Evolutionary conservation across 495 filamentous ascomycete species (phyloP).

Genomic region (Penicillium verhagenii): DNA sequence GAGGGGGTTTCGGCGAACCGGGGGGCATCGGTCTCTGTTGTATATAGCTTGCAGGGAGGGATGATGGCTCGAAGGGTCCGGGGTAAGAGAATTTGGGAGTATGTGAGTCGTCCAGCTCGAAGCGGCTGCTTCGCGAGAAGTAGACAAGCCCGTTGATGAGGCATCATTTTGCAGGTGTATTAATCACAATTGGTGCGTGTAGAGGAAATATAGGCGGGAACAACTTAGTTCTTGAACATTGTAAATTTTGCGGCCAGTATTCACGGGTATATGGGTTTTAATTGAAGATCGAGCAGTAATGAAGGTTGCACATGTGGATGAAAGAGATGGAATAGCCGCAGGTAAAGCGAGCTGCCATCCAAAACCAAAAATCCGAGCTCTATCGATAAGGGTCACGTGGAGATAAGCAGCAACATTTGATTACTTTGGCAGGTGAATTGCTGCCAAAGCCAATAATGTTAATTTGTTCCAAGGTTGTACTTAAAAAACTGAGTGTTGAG

Average conservation of each 20-base stretch:
- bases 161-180: slow-evolving; percentile 11
- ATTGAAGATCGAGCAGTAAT: neutral
- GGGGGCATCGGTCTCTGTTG: slow-evolving; percentile 24
- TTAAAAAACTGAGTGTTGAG: too few species aligned
- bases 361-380: neutral
- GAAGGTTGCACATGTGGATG: neutral
- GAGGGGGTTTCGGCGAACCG: slow-evolving; percentile 10
- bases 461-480: too few species aligned
- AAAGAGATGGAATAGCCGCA: neutral
- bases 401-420: slow-evolving; percentile 2
- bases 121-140: slow-evolving; percentile 16
- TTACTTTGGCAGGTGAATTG: too few species aligned
- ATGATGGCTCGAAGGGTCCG: slow-evolving; percentile 30
- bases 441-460: too few species aligned
- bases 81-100: slow-evolving; percentile 24
- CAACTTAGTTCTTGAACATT: neutral
- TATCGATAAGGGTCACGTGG: slow-evolving; percentile 11
- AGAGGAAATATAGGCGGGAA: neutral
- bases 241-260: neutral
- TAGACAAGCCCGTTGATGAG: slow-evolving; percentile 25
- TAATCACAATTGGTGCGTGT: neutral
- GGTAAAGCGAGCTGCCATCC: neutral
- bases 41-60: slow-evolving; percentile 32
- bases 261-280: neutral
- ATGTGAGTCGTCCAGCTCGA: slow-evolving; percentile 2